Evolutionary conservation across 2,329 filamentous ascomycete species (phyloP).

Genomic region (Polytolypa hystricis): DNA sequence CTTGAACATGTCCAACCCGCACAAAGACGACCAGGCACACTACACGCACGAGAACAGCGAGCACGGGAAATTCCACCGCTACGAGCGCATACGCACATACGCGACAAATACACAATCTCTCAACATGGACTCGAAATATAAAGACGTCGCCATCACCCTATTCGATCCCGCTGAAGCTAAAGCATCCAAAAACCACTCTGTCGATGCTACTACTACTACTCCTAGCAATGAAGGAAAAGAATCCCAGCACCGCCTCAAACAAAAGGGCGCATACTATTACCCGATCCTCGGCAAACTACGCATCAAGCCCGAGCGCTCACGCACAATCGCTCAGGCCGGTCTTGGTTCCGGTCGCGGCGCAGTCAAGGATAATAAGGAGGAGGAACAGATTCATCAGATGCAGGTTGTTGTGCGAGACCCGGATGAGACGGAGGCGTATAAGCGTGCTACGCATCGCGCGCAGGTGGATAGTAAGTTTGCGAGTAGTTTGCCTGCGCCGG

Average conservation of each 20-base stretch:
- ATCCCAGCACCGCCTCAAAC: slow-evolving; percentile 3
- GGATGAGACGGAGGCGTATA: slow-evolving; percentile 38
- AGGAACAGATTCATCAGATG: slow-evolving; percentile 43
- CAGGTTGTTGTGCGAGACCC: slow-evolving; percentile 42
- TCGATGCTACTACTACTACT: background rate
- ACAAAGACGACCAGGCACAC: slow-evolving; percentile 41
- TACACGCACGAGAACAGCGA: slow-evolving; percentile 37
- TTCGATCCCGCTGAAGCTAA: slow-evolving; percentile 38
- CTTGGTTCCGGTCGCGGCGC: slow-evolving; percentile 27
- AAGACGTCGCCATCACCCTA: slow-evolving; percentile 48
- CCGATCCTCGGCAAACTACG: slow-evolving; percentile 45
- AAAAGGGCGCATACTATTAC: slow-evolving; percentile 5
- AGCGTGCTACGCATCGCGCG: slow-evolving; percentile 34
- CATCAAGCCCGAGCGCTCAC: slow-evolving; percentile 40
- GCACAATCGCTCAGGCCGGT: slow-evolving; percentile 32
- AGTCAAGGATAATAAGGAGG: slow-evolving; percentile 29
- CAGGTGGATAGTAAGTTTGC: slow-evolving; percentile 36
- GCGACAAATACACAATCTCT: slow-evolving; percentile 45
- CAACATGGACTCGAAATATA: slow-evolving; percentile 41
- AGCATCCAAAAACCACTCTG: slow-evolving; percentile 9
- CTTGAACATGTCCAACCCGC: slow-evolving; percentile 42
- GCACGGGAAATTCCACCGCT: slow-evolving; percentile 40
- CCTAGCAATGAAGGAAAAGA: background rate
- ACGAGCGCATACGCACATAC: slow-evolving; percentile 49
- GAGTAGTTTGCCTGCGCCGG: slow-evolving; percentile 25